Percentiles rank a stretch among this genome's conserved stretches.
These are phyloP conservation scores for Amyloporia xantha DNA, from an alignment of 768 basidiomycete species.

Conservation along the genomic window DNA sequence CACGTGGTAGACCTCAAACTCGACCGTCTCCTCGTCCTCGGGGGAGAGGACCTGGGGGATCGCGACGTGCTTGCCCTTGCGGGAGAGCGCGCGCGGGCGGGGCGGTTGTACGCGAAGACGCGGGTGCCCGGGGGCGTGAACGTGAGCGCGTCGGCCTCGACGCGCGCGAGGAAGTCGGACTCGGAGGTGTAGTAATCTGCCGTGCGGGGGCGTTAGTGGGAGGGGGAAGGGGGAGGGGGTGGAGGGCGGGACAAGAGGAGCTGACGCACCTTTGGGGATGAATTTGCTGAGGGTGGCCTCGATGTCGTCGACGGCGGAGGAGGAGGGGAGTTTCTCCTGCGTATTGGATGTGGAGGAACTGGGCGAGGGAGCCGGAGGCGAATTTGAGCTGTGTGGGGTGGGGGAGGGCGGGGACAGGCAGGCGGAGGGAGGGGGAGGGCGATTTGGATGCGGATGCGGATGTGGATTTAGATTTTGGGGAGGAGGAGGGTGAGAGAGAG, in stretches of 20 bases:
- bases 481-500: background rate
- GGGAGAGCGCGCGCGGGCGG: slow-evolving; percentile 33
- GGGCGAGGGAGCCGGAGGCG: slow-evolving; percentile 79
- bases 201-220: background rate
- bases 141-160: slow-evolving; percentile 68
- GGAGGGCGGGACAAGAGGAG: background rate
- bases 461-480: background rate
- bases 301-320: slow-evolving; percentile 79
- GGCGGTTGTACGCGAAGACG: slow-evolving; percentile 72
- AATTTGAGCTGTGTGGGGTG: slow-evolving; percentile 58
- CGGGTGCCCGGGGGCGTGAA: slow-evolving; percentile 77
- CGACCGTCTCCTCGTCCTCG: slow-evolving; percentile 54
- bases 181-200: slow-evolving; percentile 71
- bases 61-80: slow-evolving; percentile 50
- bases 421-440: background rate
- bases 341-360: slow-evolving; percentile 66
- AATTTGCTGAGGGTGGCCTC: slow-evolving; percentile 69
- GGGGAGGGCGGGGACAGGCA: background rate
- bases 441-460: background rate
- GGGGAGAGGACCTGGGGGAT: slow-evolving; percentile 32
- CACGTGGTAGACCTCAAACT: slow-evolving; percentile 89
- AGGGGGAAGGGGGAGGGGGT: background rate
- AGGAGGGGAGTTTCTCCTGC: slow-evolving; percentile 57
- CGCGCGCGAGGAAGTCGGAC: slow-evolving; percentile 55
- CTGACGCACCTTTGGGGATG: slow-evolving; percentile 64